Conservation (phyloP, 257 asterid species). For the Primulina tabacum region DNA sequence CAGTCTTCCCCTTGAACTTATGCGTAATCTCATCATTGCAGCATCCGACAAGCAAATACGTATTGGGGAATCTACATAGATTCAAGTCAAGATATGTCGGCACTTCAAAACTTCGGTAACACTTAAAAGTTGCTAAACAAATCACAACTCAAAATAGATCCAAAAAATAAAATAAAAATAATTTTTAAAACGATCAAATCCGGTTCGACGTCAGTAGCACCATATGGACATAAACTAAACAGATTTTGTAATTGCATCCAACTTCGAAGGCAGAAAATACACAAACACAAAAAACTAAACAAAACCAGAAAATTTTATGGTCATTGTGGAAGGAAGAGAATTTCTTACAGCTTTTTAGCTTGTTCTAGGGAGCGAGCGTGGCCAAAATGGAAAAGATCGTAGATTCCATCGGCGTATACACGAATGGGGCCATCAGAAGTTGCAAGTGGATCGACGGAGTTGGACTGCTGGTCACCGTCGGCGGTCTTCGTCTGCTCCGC, state of each 20-base stretch:
- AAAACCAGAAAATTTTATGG: neutral
- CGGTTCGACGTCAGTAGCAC: neutral
- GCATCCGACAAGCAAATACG: conserved; percentile 73
- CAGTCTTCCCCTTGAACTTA: conserved; percentile 76
- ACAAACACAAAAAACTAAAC: neutral
- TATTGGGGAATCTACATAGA: conserved; percentile 51
- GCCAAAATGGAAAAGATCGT: conserved; percentile 85
- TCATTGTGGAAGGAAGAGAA: neutral
- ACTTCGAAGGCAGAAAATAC: neutral
- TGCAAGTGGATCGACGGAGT: conserved; percentile 15
- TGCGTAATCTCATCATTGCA: conserved; percentile 72
- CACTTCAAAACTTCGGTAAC: neutral
- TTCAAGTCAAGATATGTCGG: neutral
- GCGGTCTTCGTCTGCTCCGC: neutral
- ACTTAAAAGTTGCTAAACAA: neutral
- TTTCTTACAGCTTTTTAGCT: conserved; percentile 56
- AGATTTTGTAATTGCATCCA: neutral
- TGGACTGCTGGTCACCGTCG: neutral
- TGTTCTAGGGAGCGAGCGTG: conserved; percentile 93
- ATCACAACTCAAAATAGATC: neutral
- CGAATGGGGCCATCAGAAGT: conserved; percentile 55
- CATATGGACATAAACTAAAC: neutral
- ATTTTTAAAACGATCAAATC: neutral
- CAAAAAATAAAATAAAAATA: no score
- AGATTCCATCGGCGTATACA: conserved; percentile 79